Percentiles rank a stretch among this genome's conserved stretches.
Conservation (phyloP, 306 rosid species). For the Trifolium dubium region DNA sequence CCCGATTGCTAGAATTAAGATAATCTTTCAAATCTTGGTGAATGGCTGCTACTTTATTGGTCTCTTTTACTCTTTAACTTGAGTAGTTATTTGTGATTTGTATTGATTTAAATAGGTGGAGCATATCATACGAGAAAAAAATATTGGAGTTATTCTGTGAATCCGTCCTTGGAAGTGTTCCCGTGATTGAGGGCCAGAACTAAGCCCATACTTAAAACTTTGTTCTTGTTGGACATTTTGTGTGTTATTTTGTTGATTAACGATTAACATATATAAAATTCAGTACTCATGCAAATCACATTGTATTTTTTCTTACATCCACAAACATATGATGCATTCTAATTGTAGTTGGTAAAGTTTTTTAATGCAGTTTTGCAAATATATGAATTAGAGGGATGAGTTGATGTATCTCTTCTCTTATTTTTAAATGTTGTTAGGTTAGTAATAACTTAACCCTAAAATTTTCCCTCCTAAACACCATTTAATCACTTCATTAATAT, state of each 20-base stretch:
- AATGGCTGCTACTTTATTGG: slow-evolving; percentile 13
- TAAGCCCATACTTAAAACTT: slow-evolving; percentile 44
- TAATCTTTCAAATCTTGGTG: slow-evolving; percentile 47
- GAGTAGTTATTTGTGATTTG: slow-evolving; percentile 23
- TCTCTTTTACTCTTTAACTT: not conserved
- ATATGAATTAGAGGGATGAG: slow-evolving; percentile 1
- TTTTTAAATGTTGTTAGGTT: too few species aligned
- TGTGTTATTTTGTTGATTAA: slow-evolving; percentile 37
- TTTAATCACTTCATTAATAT: too few species aligned
- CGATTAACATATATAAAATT: slow-evolving; percentile 9
- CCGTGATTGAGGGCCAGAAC: slow-evolving; percentile 87
- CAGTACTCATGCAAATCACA: not conserved
- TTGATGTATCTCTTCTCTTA: slow-evolving; percentile 27
- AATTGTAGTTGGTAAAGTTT: slow-evolving; percentile 3
- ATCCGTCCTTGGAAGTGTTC: slow-evolving; percentile 89
- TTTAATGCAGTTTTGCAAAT: slow-evolving; percentile 21
- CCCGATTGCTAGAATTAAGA: slow-evolving; percentile 90
- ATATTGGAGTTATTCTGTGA: slow-evolving; percentile 96
- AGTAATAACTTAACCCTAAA: too few species aligned
- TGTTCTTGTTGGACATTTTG: slow-evolving; percentile 22
- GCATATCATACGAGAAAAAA: slow-evolving; percentile 94
- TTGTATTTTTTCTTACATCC: slow-evolving; percentile 22
- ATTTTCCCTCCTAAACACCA: too few species aligned
- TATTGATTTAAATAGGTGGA: slow-evolving; percentile 71
- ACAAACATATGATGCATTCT: slow-evolving; percentile 9